Evolutionary conservation across 2,329 filamentous ascomycete genomes (phyloP), one percentile per base, ranked within the genome.

Genomic region (Fusarium irregulare): DNA sequence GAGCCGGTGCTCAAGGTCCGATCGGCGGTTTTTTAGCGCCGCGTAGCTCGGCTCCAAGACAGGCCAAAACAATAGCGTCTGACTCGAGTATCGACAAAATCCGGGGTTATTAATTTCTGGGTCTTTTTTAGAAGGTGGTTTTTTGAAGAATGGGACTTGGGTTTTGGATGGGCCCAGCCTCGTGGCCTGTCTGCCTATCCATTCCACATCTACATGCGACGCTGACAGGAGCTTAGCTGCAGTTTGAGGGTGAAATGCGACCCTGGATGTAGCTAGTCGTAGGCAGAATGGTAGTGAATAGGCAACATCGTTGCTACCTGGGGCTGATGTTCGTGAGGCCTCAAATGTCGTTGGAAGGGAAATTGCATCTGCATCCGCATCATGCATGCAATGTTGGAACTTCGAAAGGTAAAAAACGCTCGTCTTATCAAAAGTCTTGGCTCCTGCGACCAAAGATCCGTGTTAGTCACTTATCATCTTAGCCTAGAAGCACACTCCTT

Each of bases 41-140:
- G 21, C 46, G 32, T 48, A 63, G 57, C 16, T 42, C 45, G 41
- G 60, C 47, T 40, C 27, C 9, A 50, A 59, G 30, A 37, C 25
- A 47, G 60, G 21, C 49, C 40, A 58, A 48, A 46, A 32, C 37
- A 50, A 45, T 49, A 50, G 42, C 48, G 48, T 30, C 63, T 64
- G 65, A 68, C 54, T 64, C 64, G 56, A 68, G 44, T 25, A 53
- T 47, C 44, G 44, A 28, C 49, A 34, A 55, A 60, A 42, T 63
- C 64, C 14, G 53, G 53, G 64, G 59, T 51, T 37, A 25, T 28
- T 34, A 59, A 50, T 55, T 56, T 67, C 54, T 50, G 49, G 65
- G 60, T 46, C 58, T 37, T 37, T 42, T 28, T 42, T 47, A n/a
- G 21, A 25, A 53, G 32, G 18, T 28, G 32, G n/a, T 21, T 42